Conservation (phyloP, 2,329 filamentous ascomycete genomes). For the Arthrobotrys conoides region DNA sequence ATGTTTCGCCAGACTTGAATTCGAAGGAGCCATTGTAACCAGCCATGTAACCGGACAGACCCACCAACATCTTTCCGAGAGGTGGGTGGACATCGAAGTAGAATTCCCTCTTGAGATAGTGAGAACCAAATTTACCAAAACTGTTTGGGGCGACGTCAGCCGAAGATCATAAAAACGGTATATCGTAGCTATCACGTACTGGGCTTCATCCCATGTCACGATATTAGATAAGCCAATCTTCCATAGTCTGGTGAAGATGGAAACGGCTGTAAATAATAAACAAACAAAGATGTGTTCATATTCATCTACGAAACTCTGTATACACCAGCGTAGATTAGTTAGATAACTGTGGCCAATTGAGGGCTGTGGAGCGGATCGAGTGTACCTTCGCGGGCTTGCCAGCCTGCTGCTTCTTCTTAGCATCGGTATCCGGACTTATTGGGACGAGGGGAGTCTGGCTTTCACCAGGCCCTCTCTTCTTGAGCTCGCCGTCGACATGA, state of each 20-base stretch:
- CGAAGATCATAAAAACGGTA: neutral
- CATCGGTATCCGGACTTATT: constrained; percentile 46
- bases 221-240: constrained; percentile 79
- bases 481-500: constrained; percentile 57
- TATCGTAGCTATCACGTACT: constrained; percentile 68
- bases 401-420: constrained; percentile 55
- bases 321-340: neutral
- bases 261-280: constrained; percentile 74
- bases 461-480: constrained; percentile 44
- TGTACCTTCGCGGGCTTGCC: constrained; percentile 45
- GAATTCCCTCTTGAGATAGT: constrained; percentile 99
- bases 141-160: constrained; percentile 67
- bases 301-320: constrained; percentile 71
- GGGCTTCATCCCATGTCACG: constrained; percentile 77
- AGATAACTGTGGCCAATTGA: constrained; percentile 15
- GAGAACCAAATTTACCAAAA: constrained; percentile 97
- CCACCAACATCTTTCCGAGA: constrained; percentile 97
- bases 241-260: constrained; percentile 78
- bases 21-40: constrained; percentile 99
- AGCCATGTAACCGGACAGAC: constrained; percentile 93
- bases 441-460: constrained; percentile 45
- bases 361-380: neutral
- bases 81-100: constrained; percentile 98
- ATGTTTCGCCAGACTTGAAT: constrained; percentile 98
- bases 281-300: constrained; percentile 76